A percentile compares a stretch with the other conserved stretches of the same genome.
Conservation (phyloP, 306 rosid species). For the Alnus glutinosa region DNA sequence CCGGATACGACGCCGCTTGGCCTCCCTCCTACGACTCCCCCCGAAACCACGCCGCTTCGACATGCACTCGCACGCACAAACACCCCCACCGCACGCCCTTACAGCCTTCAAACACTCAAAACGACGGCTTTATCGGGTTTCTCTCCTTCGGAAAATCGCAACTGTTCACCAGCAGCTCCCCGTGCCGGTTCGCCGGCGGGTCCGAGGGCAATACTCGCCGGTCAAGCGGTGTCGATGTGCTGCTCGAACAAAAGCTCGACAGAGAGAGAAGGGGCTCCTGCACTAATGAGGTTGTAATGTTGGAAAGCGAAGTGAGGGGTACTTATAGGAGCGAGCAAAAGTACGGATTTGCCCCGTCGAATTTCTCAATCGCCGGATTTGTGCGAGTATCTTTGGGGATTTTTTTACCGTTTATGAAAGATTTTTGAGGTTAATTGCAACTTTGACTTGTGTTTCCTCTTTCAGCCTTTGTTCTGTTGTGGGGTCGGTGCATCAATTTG, state of each 20-base stretch:
- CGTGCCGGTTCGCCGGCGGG: not conserved
- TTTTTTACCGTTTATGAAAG: slow-evolving; percentile 16
- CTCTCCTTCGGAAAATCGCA: not conserved
- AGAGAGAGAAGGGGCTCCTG: slow-evolving; percentile 33
- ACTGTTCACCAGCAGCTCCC: slow-evolving; percentile 7
- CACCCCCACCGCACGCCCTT: not conserved
- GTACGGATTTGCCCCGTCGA: slow-evolving; percentile 28
- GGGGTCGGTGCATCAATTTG: not conserved
- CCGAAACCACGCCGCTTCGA: slow-evolving; percentile 62
- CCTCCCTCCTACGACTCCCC: slow-evolving; percentile 38
- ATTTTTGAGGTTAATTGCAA: slow-evolving; percentile 2
- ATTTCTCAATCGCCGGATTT: not conserved
- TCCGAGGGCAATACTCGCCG: slow-evolving; percentile 24
- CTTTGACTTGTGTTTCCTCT: not conserved
- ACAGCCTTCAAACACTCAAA: not conserved
- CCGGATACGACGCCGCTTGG: slow-evolving; percentile 49
- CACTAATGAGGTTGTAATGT: slow-evolving; percentile 36
- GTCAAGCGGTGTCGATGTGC: slow-evolving; percentile 35
- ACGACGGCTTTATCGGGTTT: not conserved
- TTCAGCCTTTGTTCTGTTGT: not conserved
- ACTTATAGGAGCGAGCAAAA: slow-evolving; percentile 38
- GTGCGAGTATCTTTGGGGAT: slow-evolving; percentile 3
- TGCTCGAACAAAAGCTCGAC: not conserved
- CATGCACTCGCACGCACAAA: slow-evolving; percentile 47
- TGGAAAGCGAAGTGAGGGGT: slow-evolving; percentile 48